Conservation (phyloP, 1,139 yeast species). For the Kodamaea derodonti region DNA sequence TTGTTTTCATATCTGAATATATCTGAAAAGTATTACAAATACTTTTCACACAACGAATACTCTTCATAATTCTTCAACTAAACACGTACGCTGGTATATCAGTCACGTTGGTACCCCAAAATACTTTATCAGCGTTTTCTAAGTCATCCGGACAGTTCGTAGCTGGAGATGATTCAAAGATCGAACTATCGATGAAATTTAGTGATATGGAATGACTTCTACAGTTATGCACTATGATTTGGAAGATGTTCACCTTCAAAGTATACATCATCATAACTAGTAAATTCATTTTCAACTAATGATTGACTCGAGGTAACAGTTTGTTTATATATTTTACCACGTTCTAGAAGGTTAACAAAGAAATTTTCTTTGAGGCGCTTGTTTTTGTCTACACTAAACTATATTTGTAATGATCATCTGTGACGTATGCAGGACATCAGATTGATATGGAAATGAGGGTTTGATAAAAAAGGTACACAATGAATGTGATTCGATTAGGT, state of each 20-base stretch:
- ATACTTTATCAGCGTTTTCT: slow-evolving; percentile 18
- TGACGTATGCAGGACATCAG: background rate
- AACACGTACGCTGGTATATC: slow-evolving; percentile 19
- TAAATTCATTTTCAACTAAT: slow-evolving; percentile 27
- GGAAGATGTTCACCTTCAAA: slow-evolving; percentile 37
- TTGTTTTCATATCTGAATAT: no score
- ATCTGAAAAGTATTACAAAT: no score
- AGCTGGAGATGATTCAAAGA: slow-evolving; percentile 31
- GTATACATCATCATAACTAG: slow-evolving; percentile 32
- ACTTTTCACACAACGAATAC: no score
- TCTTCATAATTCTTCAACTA: no score
- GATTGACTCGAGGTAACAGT: background rate
- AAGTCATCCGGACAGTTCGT: slow-evolving; percentile 22
- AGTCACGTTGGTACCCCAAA: slow-evolving; percentile 24
- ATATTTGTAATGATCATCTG: background rate
- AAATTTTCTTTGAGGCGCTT: background rate
- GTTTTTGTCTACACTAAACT: background rate
- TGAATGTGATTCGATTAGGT: no score
- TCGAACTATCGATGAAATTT: slow-evolving; percentile 33
- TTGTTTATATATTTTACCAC: background rate
- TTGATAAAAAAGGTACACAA: no score
- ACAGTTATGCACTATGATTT: slow-evolving; percentile 32
- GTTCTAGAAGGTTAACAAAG: no score
- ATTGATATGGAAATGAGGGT: no score
- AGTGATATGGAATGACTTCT: slow-evolving; percentile 32